phyloP scores from a whole-genome alignment of 768 basidiomycete species.

The Tricholoma bakamatsutake region DNA sequence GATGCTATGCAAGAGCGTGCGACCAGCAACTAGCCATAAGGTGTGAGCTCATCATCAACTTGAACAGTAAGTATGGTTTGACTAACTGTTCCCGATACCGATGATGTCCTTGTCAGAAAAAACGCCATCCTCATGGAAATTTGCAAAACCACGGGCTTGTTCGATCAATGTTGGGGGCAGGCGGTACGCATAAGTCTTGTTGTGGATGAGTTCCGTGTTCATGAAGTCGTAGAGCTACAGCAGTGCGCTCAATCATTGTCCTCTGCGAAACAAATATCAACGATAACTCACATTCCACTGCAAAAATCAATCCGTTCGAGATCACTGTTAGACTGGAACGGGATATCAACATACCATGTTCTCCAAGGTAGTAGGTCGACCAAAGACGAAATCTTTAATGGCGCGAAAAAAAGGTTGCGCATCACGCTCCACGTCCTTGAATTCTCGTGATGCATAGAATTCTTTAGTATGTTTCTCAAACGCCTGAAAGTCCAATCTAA shows the following conservation, averaged over 20 bases:
- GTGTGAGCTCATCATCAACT: not conserved
- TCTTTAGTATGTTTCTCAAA: constrained; percentile 60
- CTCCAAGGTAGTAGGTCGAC: constrained; percentile 58
- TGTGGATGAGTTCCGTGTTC: constrained; percentile 71
- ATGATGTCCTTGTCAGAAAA: constrained; percentile 59
- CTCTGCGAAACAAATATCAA: not conserved
- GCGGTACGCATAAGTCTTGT: constrained; percentile 73
- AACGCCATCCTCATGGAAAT: constrained; percentile 75
- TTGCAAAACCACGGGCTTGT: constrained; percentile 67
- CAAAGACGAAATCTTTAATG: constrained; percentile 67
- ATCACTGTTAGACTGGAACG: not conserved
- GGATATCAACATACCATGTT: constrained; percentile 48
- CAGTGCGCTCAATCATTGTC: not conserved
- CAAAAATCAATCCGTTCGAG: constrained; percentile 13
- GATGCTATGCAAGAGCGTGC: constrained; percentile 70
- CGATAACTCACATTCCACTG: constrained; percentile 66
- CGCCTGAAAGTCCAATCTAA: constrained; percentile 28
- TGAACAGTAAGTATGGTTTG: not conserved
- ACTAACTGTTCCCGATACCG: constrained; percentile 77
- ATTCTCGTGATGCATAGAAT: constrained; percentile 57
- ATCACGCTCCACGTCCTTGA: constrained; percentile 53
- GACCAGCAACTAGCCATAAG: constrained; percentile 61
- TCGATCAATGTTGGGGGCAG: constrained; percentile 76
- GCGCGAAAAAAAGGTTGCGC: constrained; percentile 62
- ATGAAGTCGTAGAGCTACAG: constrained; percentile 71